These are phyloP conservation scores for Xerocomellus intermedius DNA, from an alignment of 768 basidiomycete genomes.

Conservation along the genomic window DNA sequence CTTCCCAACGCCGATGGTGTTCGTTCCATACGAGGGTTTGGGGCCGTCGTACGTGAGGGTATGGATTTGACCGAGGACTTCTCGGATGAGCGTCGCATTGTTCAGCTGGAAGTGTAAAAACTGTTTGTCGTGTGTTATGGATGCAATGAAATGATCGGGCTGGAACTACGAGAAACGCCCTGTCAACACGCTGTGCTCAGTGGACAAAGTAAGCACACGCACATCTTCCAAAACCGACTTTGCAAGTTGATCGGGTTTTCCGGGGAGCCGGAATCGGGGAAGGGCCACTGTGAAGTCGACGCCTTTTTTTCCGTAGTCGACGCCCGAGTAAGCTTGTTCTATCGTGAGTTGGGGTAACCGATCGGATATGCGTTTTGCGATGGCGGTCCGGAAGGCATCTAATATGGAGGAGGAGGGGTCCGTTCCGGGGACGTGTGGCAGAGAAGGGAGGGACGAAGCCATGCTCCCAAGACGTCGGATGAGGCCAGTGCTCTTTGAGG, in stretches of 20 bases:
- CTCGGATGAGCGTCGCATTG: constrained; percentile 58
- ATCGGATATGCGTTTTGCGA: constrained; percentile 69
- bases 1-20: constrained; percentile 75
- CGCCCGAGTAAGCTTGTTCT: constrained; percentile 79
- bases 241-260: constrained; percentile 78
- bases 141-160: constrained; percentile 75
- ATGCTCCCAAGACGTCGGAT: constrained; percentile 20
- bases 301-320: constrained; percentile 92
- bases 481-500: background rate
- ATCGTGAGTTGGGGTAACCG: constrained; percentile 62
- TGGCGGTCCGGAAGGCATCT: constrained; percentile 79
- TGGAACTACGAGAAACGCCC: constrained; percentile 57
- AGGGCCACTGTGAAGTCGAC: constrained; percentile 89
- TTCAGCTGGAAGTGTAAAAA: constrained; percentile 84
- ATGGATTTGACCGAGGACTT: constrained; percentile 73
- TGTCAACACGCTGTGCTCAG: background rate
- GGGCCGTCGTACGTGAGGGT: constrained; percentile 62
- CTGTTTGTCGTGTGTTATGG: constrained; percentile 65
- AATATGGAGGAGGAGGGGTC: constrained; percentile 67
- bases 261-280: constrained; percentile 85
- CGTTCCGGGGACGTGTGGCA: constrained; percentile 44
- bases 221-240: constrained; percentile 73
- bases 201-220: constrained; percentile 22
- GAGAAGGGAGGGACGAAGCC: constrained; percentile 35
- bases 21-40: constrained; percentile 77